Conservation (phyloP, 2,329 filamentous ascomycete genomes). For the Sphaerostilbella broomeana region DNA sequence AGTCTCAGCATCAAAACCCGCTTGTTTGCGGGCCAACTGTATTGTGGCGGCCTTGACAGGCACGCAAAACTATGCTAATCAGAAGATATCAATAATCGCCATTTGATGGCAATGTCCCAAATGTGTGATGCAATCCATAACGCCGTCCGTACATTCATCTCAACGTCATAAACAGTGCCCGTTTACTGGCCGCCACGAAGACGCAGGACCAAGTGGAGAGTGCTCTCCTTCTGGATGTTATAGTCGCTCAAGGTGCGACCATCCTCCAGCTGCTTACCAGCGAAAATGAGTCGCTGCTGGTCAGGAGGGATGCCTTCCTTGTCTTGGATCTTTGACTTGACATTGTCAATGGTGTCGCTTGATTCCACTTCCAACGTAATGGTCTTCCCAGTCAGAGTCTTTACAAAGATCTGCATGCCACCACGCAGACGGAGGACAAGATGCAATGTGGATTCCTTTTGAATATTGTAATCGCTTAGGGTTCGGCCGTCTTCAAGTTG, state of each 20-base stretch:
- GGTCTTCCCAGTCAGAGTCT: conserved; percentile 88
- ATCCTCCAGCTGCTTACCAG: conserved; percentile 95
- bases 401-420: conserved; percentile 67
- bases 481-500: conserved; percentile 92
- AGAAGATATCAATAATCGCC: background rate
- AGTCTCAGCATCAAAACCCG: background rate
- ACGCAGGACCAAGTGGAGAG: conserved; percentile 78
- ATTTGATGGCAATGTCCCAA: conserved; percentile 7
- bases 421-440: conserved; percentile 86
- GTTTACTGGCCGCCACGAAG: conserved; percentile 76
- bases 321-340: conserved; percentile 96
- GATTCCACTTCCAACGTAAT: conserved; percentile 89
- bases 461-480: conserved; percentile 89
- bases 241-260: conserved; percentile 86
- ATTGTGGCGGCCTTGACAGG: background rate
- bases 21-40: background rate
- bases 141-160: conserved; percentile 55
- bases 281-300: conserved; percentile 93
- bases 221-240: conserved; percentile 94
- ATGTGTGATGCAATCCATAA: conserved; percentile 19
- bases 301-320: conserved; percentile 97
- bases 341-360: conserved; percentile 89
- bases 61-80: background rate
- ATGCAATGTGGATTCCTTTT: conserved; percentile 85
- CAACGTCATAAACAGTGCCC: no score